Evolutionary conservation across 305 asterid genomes (phyloP), one percentile per base, ranked within the genome.

Genomic region (Andrographis paniculata): DNA sequence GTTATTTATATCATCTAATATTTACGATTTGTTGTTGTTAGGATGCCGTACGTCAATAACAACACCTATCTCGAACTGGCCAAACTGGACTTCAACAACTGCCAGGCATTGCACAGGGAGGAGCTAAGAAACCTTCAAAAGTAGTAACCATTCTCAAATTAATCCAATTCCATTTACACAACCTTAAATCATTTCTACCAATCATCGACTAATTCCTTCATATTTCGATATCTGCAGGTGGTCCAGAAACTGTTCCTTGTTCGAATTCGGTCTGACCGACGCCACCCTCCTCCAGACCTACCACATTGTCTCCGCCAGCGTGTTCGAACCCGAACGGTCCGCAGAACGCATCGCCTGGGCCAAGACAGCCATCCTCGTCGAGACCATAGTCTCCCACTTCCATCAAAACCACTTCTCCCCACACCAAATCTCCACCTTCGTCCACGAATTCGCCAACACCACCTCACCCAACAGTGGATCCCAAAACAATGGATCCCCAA

Each of bases 41-140:
- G 99, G 83, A 86, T 91, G 96, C 60, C 79, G 0, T 52, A 66
- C 18, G 93, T 91, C 9, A 91, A 74, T 65, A 86, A 77, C 41
- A 77, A 74, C 59, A 60, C 39, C 0, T 91, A 91, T 54, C 72
- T 91, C 42, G 87, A 83, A 63, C 68, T 83, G 3, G 99, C 84
- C 5, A 83, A 77, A 56, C 33, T 67, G 43, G 96, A 91, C 63
- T 91, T 77, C 41, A 81, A 79, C 50, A 66, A 63, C 20, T 87
- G 93, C 14, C 96, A 91, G 42, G 70, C 67, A 38, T 15, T 79
- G 40, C 93, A 91, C 60, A 83, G 55, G 35, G 48, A 50, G 2
- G 96, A 91, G 55, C 83, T 96, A 95, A 70, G 56, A 67, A 55
- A 56, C 69, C 72, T 91, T 13, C 89, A 58, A 50, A 80, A 72